These are phyloP conservation scores for Penicillium sp. DNA, from an alignment of 2,329 filamentous ascomycete species.

Conservation along the genomic window DNA sequence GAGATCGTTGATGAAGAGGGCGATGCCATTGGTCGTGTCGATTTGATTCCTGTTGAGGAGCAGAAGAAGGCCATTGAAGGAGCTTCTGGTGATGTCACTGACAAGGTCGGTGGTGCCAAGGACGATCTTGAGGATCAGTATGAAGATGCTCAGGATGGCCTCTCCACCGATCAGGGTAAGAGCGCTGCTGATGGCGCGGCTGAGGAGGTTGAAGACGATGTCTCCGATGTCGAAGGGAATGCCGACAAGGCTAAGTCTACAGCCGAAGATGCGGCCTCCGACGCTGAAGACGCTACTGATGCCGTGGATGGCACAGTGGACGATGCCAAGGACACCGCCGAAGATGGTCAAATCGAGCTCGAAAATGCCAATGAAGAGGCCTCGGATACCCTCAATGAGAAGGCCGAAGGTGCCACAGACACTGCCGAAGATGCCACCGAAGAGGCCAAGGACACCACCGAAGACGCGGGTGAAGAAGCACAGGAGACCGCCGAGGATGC, in stretches of 20 bases:
- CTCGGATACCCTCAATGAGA: constrained; percentile 1
- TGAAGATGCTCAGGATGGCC: constrained; percentile 34
- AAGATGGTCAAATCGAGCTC: background rate
- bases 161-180: constrained; percentile 6
- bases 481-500: constrained; percentile 23
- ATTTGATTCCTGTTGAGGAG: constrained; percentile 24
- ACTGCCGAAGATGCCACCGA: constrained; percentile 26
- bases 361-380: constrained; percentile 11
- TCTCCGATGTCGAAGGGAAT: constrained; percentile 29
- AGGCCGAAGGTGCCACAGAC: constrained; percentile 22
- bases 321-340: constrained; percentile 16
- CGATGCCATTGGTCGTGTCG: constrained; percentile 30
- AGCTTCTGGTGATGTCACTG: constrained; percentile 41
- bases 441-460: constrained; percentile 24
- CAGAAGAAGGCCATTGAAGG: constrained; percentile 26
- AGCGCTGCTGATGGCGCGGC: constrained; percentile 9
- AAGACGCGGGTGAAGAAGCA: constrained; percentile 28
- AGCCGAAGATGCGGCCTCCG: constrained; percentile 23
- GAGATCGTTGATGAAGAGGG: constrained; percentile 36
- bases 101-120: constrained; percentile 44
- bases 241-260: constrained; percentile 45
- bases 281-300: constrained; percentile 7
- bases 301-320: constrained; percentile 19
- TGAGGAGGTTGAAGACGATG: constrained; percentile 15
- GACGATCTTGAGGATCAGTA: constrained; percentile 38